Percentiles rank a stretch among this genome's conserved stretches.
These are phyloP conservation scores for Dothideomycetes sp. DNA, from an alignment of 2,329 filamentous ascomycete species.

Conservation along the genomic window DNA sequence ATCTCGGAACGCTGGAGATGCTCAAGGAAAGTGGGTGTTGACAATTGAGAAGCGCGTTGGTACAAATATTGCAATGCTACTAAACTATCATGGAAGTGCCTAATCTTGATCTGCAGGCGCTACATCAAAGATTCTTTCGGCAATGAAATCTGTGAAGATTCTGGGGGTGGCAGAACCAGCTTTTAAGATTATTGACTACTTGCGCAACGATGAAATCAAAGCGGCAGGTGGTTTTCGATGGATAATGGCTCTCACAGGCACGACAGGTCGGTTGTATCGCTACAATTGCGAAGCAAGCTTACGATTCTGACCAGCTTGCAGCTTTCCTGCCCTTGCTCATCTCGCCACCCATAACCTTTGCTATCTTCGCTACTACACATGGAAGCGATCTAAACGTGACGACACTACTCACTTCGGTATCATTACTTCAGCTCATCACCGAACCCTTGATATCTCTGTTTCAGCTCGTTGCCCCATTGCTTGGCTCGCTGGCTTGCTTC, in stretches of 20 bases:
- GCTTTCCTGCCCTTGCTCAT: neutral
- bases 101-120: too few species aligned
- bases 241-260: too few species aligned
- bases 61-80: too few species aligned
- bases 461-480: neutral
- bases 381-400: neutral
- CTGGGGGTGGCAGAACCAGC: neutral
- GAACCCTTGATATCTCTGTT: neutral
- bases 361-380: too few species aligned
- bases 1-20: neutral
- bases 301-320: neutral
- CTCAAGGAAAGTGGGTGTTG: conserved; percentile 1
- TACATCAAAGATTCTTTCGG: neutral
- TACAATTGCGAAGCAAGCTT: too few species aligned
- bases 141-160: neutral
- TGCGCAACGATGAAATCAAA: neutral
- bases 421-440: neutral
- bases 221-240: neutral
- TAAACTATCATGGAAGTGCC: too few species aligned
- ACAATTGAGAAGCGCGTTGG: neutral
- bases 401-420: neutral
- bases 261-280: too few species aligned
- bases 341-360: neutral
- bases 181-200: neutral
- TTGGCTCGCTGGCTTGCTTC: neutral